Evolutionary conservation across 2,329 filamentous ascomycete genomes (phyloP).

Genomic region (Fusarium musae): DNA sequence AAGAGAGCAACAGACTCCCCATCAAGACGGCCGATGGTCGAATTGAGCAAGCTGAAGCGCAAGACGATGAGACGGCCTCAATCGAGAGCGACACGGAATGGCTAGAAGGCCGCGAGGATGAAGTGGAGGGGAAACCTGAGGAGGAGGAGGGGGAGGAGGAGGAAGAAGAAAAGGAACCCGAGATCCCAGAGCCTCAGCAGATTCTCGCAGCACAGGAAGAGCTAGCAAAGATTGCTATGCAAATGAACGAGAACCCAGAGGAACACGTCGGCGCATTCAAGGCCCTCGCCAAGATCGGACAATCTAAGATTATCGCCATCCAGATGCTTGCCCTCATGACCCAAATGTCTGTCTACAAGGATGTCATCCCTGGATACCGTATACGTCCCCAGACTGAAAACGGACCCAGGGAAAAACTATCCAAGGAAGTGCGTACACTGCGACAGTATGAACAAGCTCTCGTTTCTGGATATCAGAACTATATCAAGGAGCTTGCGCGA

Average conservation of each 20-base stretch:
- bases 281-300: constrained; percentile 77
- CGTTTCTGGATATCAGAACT: constrained; percentile 84
- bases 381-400: constrained; percentile 86
- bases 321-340: constrained; percentile 88
- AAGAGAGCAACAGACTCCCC: constrained; percentile 79
- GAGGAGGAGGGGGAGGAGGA: constrained; percentile 57
- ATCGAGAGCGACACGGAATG: constrained; percentile 70
- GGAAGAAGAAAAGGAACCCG: constrained; percentile 66
- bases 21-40: constrained; percentile 86
- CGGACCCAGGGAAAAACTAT: constrained; percentile 80
- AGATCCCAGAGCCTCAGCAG: constrained; percentile 80
- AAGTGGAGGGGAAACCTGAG: constrained; percentile 59
- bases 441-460: constrained; percentile 89
- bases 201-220: constrained; percentile 92
- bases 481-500: constrained; percentile 78
- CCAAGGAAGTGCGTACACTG: constrained; percentile 88
- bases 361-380: constrained; percentile 94
- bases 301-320: constrained; percentile 76
- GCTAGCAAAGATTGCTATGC: constrained; percentile 81
- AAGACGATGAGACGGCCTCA: constrained; percentile 69
- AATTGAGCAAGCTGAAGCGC: constrained; percentile 68
- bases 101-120: constrained; percentile 69
- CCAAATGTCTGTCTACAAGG: constrained; percentile 91
- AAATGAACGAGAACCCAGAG: constrained; percentile 92
- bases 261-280: constrained; percentile 86